These are phyloP conservation scores for Hygrophila difformis DNA, from an alignment of 257 asterid genomes.

Conservation along the genomic window DNA sequence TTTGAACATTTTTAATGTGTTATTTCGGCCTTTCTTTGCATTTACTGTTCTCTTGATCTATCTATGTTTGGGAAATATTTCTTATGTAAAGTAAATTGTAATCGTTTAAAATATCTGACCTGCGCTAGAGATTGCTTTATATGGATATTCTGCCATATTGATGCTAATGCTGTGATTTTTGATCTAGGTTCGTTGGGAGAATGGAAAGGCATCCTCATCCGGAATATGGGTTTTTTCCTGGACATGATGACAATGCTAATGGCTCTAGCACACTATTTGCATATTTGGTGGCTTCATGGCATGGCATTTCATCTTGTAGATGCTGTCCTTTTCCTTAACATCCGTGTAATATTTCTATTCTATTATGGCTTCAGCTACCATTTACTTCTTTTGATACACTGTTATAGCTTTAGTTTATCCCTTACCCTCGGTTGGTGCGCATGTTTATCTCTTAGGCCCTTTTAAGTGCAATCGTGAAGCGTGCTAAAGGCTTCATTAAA, in stretches of 20 bases:
- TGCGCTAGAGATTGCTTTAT: not conserved
- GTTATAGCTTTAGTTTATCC: constrained; percentile 15
- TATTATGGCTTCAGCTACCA: constrained; percentile 7
- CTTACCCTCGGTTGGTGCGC: not conserved
- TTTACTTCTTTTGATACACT: not conserved
- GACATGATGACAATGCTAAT: constrained; percentile 85
- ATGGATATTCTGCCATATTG: not conserved
- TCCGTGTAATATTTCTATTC: constrained; percentile 55
- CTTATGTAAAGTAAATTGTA: no score
- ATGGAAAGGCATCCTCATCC: constrained; percentile 72
- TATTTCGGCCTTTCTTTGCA: not conserved
- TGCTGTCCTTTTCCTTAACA: constrained; percentile 79
- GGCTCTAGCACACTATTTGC: constrained; percentile 85
- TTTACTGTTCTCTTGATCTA: no score
- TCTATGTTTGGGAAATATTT: no score
- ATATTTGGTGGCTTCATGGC: constrained; percentile 99
- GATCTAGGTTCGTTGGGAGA: constrained; percentile 73
- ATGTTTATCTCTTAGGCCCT: constrained; percentile 46
- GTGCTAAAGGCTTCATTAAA: constrained; percentile 68
- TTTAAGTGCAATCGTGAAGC: constrained; percentile 72
- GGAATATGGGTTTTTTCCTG: constrained; percentile 80
- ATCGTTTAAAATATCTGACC: no score
- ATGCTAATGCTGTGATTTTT: constrained; percentile 2
- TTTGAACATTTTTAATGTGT: not conserved
- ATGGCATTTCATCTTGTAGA: constrained; percentile 93